Evolutionary conservation across 176 grass and related monocot genomes (phyloP).

Genomic region (Oryza meyeriana): DNA sequence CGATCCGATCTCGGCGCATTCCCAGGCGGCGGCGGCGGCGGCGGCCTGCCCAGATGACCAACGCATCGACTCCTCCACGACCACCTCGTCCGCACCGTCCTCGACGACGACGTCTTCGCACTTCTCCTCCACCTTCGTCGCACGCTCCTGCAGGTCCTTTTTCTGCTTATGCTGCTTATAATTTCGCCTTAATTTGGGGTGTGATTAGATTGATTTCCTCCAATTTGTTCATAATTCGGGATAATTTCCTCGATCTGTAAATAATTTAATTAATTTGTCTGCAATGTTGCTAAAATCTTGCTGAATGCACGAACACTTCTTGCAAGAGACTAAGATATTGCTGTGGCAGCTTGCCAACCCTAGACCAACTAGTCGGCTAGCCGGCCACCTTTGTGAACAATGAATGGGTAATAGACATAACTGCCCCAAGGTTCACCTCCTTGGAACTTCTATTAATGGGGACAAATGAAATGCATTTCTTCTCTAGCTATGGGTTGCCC

Average conservation of each 20-base stretch:
- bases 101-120: not conserved
- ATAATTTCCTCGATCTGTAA: not conserved
- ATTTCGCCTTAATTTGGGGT: not conserved
- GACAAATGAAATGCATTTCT: slow-evolving; percentile 18
- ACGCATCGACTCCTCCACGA: not conserved
- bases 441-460: slow-evolving; percentile 4
- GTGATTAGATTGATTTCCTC: too few species aligned
- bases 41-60: too few species aligned
- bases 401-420: not conserved
- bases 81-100: not conserved
- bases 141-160: not conserved
- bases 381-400: not conserved
- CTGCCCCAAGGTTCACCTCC: too few species aligned
- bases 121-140: not conserved
- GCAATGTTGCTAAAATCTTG: not conserved
- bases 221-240: not conserved
- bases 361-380: not conserved
- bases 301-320: not conserved
- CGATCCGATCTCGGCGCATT: not conserved
- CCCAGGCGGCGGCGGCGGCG: too few species aligned
- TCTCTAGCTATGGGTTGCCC: slow-evolving; percentile 6
- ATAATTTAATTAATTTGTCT: not conserved
- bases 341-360: not conserved
- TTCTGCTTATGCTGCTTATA: not conserved
- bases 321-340: not conserved